Percentiles rank a stretch among this genome's conserved stretches.
phyloP scores from a whole-genome alignment of 805 yeast species.

The Zygosaccharomyces bailii region DNA sequence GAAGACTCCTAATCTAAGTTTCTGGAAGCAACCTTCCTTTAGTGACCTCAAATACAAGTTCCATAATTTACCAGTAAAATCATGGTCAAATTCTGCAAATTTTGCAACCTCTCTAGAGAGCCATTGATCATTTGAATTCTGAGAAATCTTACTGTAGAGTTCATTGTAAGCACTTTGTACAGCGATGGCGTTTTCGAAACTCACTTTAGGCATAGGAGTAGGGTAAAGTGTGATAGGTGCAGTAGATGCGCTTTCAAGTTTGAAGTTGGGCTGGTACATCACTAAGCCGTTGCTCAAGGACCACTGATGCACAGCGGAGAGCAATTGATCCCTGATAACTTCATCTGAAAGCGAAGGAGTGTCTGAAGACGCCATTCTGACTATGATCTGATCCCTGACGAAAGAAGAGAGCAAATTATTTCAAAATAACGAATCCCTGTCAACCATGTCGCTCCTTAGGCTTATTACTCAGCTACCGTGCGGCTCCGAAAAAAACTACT shows the following conservation, averaged over 20 bases:
- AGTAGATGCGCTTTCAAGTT: conserved; percentile 43
- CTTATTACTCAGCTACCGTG: conserved; percentile 1
- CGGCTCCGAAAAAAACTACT: neutral
- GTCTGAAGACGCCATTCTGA: conserved; percentile 4
- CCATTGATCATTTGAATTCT: conserved; percentile 59
- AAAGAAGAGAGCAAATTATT: no score
- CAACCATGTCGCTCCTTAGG: no score
- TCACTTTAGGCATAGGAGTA: conserved; percentile 71
- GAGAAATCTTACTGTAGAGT: conserved; percentile 63
- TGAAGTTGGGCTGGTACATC: conserved; percentile 67
- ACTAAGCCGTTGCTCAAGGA: conserved; percentile 72
- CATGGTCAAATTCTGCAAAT: conserved; percentile 58
- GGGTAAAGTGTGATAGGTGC: conserved; percentile 94
- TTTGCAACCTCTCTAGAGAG: conserved; percentile 51
- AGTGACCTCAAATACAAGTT: conserved; percentile 51
- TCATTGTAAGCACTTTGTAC: conserved; percentile 70
- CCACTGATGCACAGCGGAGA: conserved; percentile 64
- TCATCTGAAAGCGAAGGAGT: conserved; percentile 33
- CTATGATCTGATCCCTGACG: neutral
- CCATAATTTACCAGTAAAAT: conserved; percentile 79
- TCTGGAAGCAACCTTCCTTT: conserved; percentile 53
- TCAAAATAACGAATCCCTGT: no score
- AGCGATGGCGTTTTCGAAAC: conserved; percentile 61
- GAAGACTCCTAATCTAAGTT: conserved; percentile 75
- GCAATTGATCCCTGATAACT: conserved; percentile 32